Percentiles rank a stretch among this genome's conserved stretches.
Conservation (phyloP, 108 stramenopile genomes). For the Stephanodiscus triporus region DNA sequence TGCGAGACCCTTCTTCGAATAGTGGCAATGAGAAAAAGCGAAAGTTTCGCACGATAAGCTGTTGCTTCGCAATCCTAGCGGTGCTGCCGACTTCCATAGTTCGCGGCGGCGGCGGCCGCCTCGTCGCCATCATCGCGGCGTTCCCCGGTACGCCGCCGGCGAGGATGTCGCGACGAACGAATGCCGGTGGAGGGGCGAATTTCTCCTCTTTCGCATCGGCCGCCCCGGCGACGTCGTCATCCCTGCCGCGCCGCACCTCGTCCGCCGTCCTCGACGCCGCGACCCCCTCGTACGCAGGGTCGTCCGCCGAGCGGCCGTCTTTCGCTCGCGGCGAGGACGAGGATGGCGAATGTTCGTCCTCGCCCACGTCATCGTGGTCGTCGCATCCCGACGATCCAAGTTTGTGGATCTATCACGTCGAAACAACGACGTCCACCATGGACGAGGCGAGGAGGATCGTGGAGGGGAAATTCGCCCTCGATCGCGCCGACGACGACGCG, state of each 20-base stretch:
- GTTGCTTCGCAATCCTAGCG: not conserved
- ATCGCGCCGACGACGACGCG: not conserved
- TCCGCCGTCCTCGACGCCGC: not conserved
- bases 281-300: not conserved
- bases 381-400: slow-evolving; percentile 30
- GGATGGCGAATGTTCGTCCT: not conserved
- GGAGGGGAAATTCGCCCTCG: slow-evolving; percentile 25
- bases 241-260: slow-evolving; percentile 1
- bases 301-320: not conserved
- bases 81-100: not conserved
- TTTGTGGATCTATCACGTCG: slow-evolving; percentile 53
- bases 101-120: not conserved
- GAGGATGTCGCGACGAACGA: not conserved
- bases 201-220: slow-evolving; percentile 16
- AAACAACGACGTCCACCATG: slow-evolving; percentile 53
- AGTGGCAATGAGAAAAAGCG: too few relatives aligned
- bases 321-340: not conserved
- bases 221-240: not conserved
- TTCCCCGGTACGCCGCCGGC: too few relatives aligned
- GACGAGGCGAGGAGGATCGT: slow-evolving; percentile 49
- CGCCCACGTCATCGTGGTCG: slow-evolving; percentile 6
- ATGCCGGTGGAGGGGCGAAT: not conserved
- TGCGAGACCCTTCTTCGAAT: too few relatives aligned
- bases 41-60: not conserved
- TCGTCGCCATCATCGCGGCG: not conserved